A percentile compares a stretch with the other conserved stretches of the same genome.
Conservation (phyloP, 352 stramenopile genomes). For the Globisporangium takayamanum region DNA sequence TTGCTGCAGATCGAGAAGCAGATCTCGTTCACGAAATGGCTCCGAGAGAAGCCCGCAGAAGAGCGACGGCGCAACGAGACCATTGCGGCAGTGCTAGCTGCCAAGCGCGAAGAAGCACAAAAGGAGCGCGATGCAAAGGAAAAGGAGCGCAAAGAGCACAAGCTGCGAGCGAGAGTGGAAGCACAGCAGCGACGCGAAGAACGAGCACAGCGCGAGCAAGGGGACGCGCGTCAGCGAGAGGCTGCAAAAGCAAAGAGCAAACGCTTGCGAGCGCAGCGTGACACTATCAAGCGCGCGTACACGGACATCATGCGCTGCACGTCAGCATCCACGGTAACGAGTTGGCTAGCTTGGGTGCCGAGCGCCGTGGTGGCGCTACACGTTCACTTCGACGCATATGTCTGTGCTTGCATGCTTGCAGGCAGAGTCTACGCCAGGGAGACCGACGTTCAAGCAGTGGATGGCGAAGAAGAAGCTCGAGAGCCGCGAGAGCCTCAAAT, state of each 20-base stretch:
- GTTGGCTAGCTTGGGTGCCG: too few species aligned
- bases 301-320: constrained; percentile 6
- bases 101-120: constrained; percentile 17
- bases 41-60: constrained; percentile 24
- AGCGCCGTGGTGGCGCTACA: too few species aligned
- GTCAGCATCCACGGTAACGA: neutral
- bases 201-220: neutral
- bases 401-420: neutral
- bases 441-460: constrained; percentile 13
- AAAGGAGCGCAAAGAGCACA: constrained; percentile 15
- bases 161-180: constrained; percentile 12
- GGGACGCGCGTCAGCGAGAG: constrained; percentile 1
- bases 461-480: constrained; percentile 7
- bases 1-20: constrained; percentile 32
- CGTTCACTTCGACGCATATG: neutral
- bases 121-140: constrained; percentile 4
- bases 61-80: neutral
- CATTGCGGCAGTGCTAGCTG: neutral
- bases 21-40: constrained; percentile 39
- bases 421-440: neutral
- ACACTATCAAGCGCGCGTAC: constrained; percentile 8
- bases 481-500: neutral
- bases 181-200: constrained; percentile 4
- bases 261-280: neutral
- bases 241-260: constrained; percentile 2